Conservation (phyloP, 768 basidiomycete genomes). For the Lyophyllum shimeji region DNA sequence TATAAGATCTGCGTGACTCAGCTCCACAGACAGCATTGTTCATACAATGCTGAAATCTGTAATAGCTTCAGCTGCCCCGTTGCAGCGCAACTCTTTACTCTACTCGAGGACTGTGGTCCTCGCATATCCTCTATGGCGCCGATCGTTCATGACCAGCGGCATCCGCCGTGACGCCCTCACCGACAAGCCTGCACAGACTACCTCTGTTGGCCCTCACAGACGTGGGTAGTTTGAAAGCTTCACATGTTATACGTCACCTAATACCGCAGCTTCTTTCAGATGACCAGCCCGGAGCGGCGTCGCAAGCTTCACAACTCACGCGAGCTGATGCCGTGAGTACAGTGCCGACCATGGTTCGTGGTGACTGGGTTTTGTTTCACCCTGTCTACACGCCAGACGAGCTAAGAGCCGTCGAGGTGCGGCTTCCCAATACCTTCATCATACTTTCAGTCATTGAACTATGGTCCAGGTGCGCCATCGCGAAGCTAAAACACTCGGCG, state of each 20-base stretch:
- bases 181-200: slow-evolving; percentile 16
- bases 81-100: slow-evolving; percentile 10
- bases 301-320: slow-evolving; percentile 29
- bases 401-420: slow-evolving; percentile 68
- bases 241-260: not conserved
- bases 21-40: not conserved
- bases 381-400: slow-evolving; percentile 85
- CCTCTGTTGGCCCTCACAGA: slow-evolving; percentile 19
- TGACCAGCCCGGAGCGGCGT: slow-evolving; percentile 16
- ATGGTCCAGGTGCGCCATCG: slow-evolving; percentile 62
- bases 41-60: slow-evolving; percentile 13
- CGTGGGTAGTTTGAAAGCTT: slow-evolving; percentile 11
- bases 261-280: slow-evolving; percentile 1
- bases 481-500: slow-evolving; percentile 61
- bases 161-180: slow-evolving; percentile 16
- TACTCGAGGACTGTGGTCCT: slow-evolving; percentile 10
- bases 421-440: slow-evolving; percentile 7
- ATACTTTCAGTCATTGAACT: not conserved
- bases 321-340: slow-evolving; percentile 50
- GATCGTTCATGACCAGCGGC: slow-evolving; percentile 16
- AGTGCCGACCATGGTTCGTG: slow-evolving; percentile 54
- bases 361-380: slow-evolving; percentile 92
- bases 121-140: slow-evolving; percentile 9
- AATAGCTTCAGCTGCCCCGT: slow-evolving; percentile 10
- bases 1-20: slow-evolving; percentile 15